These are phyloP conservation scores for Fraxinus pennsylvanica DNA, from an alignment of 257 asterid genomes.

Conservation along the genomic window DNA sequence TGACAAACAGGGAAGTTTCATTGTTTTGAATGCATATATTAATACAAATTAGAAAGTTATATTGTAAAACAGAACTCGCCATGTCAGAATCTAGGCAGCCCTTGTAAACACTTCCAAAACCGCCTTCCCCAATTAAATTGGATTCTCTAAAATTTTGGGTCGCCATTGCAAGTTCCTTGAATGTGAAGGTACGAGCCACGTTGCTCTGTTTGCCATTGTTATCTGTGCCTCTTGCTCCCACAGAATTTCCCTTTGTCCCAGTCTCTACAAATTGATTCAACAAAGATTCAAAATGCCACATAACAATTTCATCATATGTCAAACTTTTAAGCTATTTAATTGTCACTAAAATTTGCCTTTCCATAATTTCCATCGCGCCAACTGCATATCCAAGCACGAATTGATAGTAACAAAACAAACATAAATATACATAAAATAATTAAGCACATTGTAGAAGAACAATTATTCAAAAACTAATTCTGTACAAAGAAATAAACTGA, in stretches of 20 bases:
- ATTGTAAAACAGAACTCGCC: constrained; percentile 29
- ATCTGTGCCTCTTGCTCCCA: constrained; percentile 20
- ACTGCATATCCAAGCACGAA: constrained; percentile 30
- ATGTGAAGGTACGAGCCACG: constrained; percentile 40
- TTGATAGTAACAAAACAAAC: constrained; percentile 16
- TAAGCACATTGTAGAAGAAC: constrained; percentile 11
- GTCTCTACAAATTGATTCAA: constrained; percentile 17
- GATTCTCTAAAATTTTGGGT: constrained; percentile 42
- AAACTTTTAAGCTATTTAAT: background rate
- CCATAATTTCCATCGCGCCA: constrained; percentile 30
- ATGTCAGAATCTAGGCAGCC: constrained; percentile 33
- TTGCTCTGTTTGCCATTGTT: constrained; percentile 17
- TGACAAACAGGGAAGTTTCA: too few relatives aligned
- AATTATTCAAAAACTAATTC: constrained; percentile 1
- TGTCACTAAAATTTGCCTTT: constrained; percentile 35
- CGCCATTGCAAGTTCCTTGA: constrained; percentile 40
- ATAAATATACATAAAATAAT: background rate
- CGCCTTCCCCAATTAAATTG: constrained; percentile 50
- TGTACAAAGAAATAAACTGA: background rate
- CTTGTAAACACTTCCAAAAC: constrained; percentile 46
- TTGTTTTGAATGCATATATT: background rate
- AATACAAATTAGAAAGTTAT: background rate
- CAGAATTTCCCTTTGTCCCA: constrained; percentile 23
- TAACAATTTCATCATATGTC: background rate
- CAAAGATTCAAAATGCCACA: background rate